A percentile compares a stretch with the other conserved stretches of the same genome.
phyloP scores from a whole-genome alignment of 2,329 filamentous ascomycete species.

The Helotiales sp. region DNA sequence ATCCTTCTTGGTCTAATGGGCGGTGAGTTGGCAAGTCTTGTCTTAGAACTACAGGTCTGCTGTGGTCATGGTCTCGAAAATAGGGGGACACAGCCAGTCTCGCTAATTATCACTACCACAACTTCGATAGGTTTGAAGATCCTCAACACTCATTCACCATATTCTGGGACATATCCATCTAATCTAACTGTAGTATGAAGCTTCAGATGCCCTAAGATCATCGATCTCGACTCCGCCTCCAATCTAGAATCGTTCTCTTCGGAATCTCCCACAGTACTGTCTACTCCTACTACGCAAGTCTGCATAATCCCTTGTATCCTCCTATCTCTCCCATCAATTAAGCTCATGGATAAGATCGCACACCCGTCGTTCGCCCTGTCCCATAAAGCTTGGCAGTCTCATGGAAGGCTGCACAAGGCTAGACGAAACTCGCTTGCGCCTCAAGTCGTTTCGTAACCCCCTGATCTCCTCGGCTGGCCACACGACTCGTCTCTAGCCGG shows the following conservation, averaged over 20 bases:
- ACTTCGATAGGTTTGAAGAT: neutral
- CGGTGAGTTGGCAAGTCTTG: neutral
- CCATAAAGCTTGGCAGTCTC: constrained; percentile 34
- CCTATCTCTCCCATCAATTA: constrained; percentile 8
- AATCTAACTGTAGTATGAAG: no score
- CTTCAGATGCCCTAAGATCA: no score
- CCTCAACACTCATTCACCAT: neutral
- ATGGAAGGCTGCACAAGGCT: constrained; percentile 21
- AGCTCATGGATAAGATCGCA: constrained; percentile 16
- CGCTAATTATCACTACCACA: neutral
- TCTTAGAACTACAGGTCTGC: neutral
- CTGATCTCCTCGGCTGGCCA: neutral
- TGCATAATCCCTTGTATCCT: neutral
- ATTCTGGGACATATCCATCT: neutral
- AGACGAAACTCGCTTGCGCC: constrained; percentile 43
- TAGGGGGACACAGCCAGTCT: neutral
- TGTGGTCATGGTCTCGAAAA: neutral
- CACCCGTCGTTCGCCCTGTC: constrained; percentile 4
- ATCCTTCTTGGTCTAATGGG: neutral
- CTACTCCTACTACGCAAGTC: neutral
- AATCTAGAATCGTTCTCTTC: neutral
- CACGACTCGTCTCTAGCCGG: neutral
- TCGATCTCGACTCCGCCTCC: neutral
- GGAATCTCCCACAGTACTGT: neutral
- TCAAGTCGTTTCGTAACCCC: constrained; percentile 37